Base-by-base conservation (phyloP, 2,329 filamentous ascomycete species). In the Colletotrichum melonis region DNA sequence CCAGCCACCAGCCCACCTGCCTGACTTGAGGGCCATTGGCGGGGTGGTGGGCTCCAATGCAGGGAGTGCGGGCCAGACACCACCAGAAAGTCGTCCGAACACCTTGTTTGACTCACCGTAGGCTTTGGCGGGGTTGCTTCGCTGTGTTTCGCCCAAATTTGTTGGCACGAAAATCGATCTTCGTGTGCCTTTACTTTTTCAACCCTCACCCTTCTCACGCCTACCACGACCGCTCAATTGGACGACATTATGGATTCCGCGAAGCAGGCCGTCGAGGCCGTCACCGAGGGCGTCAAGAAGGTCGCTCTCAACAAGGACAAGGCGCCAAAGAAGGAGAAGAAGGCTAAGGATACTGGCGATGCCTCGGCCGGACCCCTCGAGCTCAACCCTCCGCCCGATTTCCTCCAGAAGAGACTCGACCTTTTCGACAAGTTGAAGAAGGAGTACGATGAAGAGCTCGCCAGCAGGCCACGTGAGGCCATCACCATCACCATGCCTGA, bases 391-490 rank as follows among this genome's bases (percentile, higher is more conserved):
- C 87, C 91, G 24, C 93, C 95, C 69, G 91, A 92, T 73, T 98
- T 94, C 83, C 91, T 98, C 75, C 87, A 95, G 79, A 91, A 95
- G 83, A 92, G 97, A 75, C 92, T 98, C 79, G 90, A 93, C 66
- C 87, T 98, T 63, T 98, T 98, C 85, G 94, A 98, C 82, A 92
- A 93, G 81, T 88, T 98, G 77, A 97, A 97, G 89, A 92, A 94
- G 76, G 90, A 93, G 81, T 91, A 95, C 80, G 92, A 97, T 77
- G 93, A 93, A 72, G 94, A 97, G 81, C 85, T 95, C 76, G 88
- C 91, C 76, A 83, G 84, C 78, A 92, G 93, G 84, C 92, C 93
- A 52, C 92, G 92, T 77, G 91, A 94, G 79, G 87, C 91, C 76
- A 96, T 96, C 82, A 90, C 88, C 72, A 88, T 96, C 79, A 93